Evolutionary conservation across 2,329 filamentous ascomycete genomes (phyloP).

Genomic region (Penicillium olsonii): DNA sequence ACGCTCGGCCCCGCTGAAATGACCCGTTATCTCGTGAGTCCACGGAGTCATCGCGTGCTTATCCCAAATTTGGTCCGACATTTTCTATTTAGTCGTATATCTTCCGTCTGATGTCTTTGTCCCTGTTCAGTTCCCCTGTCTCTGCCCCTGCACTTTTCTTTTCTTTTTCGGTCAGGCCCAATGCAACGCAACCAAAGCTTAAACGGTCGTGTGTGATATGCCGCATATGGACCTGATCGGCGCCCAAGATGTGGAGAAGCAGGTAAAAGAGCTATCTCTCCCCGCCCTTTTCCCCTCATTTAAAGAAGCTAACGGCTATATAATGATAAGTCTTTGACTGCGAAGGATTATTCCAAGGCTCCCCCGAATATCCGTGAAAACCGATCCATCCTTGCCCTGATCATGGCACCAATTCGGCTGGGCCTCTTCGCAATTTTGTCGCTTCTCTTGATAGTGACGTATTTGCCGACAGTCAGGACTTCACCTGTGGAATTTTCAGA

Average conservation of each 20-base stretch:
- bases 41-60: too few species aligned
- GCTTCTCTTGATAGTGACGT: slow-evolving; percentile 22
- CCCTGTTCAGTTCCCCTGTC: too few species aligned
- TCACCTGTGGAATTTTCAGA: slow-evolving; percentile 22
- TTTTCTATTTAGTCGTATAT: too few species aligned
- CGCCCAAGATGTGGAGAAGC: slow-evolving; percentile 32
- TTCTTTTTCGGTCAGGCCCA: not conserved
- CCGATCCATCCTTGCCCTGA: not conserved
- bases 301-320: slow-evolving; percentile 1
- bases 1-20: too few species aligned
- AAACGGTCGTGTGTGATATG: slow-evolving; percentile 5
- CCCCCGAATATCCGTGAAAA: slow-evolving; percentile 2
- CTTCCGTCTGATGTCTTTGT: too few species aligned
- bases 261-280: slow-evolving; percentile 23
- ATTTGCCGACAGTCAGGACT: slow-evolving; percentile 24
- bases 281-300: slow-evolving; percentile 4
- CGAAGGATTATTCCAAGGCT: not conserved
- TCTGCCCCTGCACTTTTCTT: too few species aligned
- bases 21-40: too few species aligned
- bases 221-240: slow-evolving; percentile 7
- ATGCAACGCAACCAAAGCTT: not conserved
- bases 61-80: too few species aligned
- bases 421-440: slow-evolving; percentile 20
- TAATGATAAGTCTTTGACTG: slow-evolving; percentile 18
- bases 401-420: slow-evolving; percentile 20